These are phyloP conservation scores for Lathyrus sativus DNA, from an alignment of 306 rosid species.

Conservation along the genomic window DNA sequence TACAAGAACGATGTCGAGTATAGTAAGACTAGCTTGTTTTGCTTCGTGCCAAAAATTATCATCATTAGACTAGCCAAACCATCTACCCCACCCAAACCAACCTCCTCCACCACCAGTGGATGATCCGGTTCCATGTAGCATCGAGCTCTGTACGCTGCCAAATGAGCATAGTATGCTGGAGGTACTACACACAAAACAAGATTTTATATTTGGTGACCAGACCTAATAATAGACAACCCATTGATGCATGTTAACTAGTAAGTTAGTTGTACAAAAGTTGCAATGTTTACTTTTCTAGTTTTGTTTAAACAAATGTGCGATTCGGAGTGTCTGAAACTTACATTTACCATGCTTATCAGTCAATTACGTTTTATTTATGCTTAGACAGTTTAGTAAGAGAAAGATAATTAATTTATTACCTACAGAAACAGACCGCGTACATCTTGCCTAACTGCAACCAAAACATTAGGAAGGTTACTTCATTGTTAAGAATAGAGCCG, in stretches of 20 bases:
- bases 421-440: slow-evolving; percentile 87
- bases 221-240: neutral
- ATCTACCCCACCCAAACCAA: too few relatives aligned
- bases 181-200: slow-evolving; percentile 47
- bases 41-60: too few relatives aligned
- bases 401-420: slow-evolving; percentile 37
- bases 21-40: too few relatives aligned
- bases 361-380: too few relatives aligned
- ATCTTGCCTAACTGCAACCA: slow-evolving; percentile 71
- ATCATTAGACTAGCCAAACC: too few relatives aligned
- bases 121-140: slow-evolving; percentile 70
- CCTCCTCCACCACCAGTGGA: too few relatives aligned
- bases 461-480: slow-evolving; percentile 28
- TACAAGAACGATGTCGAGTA: too few relatives aligned
- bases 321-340: neutral
- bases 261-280: neutral
- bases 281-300: slow-evolving; percentile 13
- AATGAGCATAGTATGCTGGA: slow-evolving; percentile 76
- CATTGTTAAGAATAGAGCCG: slow-evolving; percentile 3
- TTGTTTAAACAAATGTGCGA: slow-evolving; percentile 1
- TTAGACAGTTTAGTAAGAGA: slow-evolving; percentile 9
- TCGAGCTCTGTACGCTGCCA: slow-evolving; percentile 76
- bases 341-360: neutral
- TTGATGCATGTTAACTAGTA: neutral
- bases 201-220: too few relatives aligned